phyloP scores from a whole-genome alignment of 2,329 filamentous ascomycete genomes.

The Zasmidium citrigriseum region DNA sequence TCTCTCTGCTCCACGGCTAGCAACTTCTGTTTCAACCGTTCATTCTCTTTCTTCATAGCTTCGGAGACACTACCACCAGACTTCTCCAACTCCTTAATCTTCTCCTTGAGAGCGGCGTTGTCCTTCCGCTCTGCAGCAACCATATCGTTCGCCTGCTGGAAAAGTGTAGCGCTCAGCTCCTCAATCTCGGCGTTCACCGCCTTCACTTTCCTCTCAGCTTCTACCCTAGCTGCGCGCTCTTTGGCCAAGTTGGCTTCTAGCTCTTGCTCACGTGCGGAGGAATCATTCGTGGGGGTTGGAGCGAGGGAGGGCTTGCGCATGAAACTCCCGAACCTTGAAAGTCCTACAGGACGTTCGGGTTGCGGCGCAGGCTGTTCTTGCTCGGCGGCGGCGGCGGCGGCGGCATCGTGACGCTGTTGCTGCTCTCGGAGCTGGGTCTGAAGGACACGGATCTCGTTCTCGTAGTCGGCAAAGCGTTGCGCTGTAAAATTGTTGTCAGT shows the following conservation, averaged over 20 bases:
- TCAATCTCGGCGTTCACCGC: constrained; percentile 73
- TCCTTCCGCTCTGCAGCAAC: constrained; percentile 74
- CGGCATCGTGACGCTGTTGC: constrained; percentile 26
- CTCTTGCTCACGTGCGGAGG: constrained; percentile 41
- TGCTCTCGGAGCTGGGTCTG: constrained; percentile 43
- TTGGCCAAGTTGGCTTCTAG: constrained; percentile 65
- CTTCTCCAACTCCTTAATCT: constrained; percentile 67
- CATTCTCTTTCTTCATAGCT: constrained; percentile 62
- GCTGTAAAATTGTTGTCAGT: no score
- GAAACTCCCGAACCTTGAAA: constrained; percentile 47
- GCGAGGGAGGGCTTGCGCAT: constrained; percentile 42
- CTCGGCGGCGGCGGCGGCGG: constrained; percentile 7
- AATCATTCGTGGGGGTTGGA: constrained; percentile 30
- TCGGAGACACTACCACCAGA: constrained; percentile 64
- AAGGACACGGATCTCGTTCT: constrained; percentile 70
- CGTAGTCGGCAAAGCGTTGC: constrained; percentile 69
- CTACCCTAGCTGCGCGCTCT: constrained; percentile 66
- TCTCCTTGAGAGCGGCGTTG: constrained; percentile 69
- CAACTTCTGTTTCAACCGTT: constrained; percentile 70
- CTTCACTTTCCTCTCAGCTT: constrained; percentile 68
- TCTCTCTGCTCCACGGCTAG: constrained; percentile 69
- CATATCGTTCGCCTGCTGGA: constrained; percentile 87
- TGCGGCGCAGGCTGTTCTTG: constrained; percentile 5
- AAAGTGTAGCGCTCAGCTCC: constrained; percentile 73
- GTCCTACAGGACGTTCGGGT: constrained; percentile 32